Evolutionary conservation across 1,139 yeast genomes (phyloP).

Genomic region (Arxiozyma telluris): DNA sequence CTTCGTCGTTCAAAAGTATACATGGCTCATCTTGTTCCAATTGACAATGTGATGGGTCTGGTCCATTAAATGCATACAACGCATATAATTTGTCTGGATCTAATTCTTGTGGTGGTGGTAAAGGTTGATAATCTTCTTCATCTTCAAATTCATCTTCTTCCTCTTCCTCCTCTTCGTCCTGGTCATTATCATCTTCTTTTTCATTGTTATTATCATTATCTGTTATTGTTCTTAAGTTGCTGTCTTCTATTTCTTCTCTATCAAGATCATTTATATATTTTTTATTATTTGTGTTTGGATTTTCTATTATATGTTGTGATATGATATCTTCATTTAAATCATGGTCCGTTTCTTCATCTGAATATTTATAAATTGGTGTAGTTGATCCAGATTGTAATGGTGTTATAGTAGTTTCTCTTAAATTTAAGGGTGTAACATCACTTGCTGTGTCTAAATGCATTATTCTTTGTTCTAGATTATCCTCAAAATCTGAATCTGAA

Average conservation of each 20-base stretch:
- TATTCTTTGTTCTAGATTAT: slow-evolving; percentile 26
- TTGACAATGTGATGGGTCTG: slow-evolving; percentile 88
- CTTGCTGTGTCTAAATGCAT: slow-evolving; percentile 14
- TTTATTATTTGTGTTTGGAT: neutral
- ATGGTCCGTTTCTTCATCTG: neutral
- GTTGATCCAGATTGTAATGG: neutral
- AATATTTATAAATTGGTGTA: neutral
- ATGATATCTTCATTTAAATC: neutral
- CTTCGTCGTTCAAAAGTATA: slow-evolving; percentile 72
- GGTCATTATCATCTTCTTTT: neutral
- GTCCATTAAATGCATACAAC: slow-evolving; percentile 77
- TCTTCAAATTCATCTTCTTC: slow-evolving; percentile 18
- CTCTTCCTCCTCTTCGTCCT: slow-evolving; percentile 7
- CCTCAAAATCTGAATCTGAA: slow-evolving; percentile 32
- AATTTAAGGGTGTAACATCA: neutral
- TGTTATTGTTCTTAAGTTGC: neutral
- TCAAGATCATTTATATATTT: neutral
- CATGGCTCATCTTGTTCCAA: slow-evolving; percentile 78
- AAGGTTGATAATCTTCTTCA: slow-evolving; percentile 39
- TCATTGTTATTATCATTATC: neutral
- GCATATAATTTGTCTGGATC: slow-evolving; percentile 84
- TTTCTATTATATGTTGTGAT: neutral
- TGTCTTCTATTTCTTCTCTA: neutral
- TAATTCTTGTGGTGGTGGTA: slow-evolving; percentile 74
- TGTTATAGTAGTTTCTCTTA: neutral